These are phyloP conservation scores for Scheffersomyces lignicola DNA, from an alignment of 1,139 yeast genomes.

Conservation along the genomic window DNA sequence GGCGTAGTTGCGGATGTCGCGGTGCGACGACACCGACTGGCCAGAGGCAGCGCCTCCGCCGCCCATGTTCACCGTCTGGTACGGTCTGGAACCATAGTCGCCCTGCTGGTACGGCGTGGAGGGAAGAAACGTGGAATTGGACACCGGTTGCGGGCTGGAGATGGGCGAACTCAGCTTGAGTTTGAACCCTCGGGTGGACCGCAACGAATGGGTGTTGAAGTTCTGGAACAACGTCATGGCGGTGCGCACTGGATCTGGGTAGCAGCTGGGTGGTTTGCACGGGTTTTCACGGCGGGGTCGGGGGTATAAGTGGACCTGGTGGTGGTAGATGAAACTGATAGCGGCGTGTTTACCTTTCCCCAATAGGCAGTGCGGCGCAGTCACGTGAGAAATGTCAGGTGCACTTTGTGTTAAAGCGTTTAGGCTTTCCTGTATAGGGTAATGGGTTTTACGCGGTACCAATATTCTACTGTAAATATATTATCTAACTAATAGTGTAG, in stretches of 20 bases:
- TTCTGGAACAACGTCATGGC: conserved; percentile 56
- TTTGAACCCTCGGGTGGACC: conserved; percentile 56
- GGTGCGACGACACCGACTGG: conserved; percentile 58
- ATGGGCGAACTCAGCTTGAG: conserved; percentile 43
- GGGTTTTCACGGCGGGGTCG: background rate
- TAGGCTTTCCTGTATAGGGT: too few relatives aligned
- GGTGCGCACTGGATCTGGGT: background rate
- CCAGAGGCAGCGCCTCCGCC: conserved; percentile 19
- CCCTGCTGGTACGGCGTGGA: conserved; percentile 22
- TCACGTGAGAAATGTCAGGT: too few relatives aligned
- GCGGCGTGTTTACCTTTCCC: conserved; percentile 1
- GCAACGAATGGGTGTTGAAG: conserved; percentile 55
- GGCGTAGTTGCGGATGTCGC: conserved; percentile 77
- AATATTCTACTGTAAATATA: background rate
- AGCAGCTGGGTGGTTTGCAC: background rate
- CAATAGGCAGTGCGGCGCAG: conserved; percentile 1
- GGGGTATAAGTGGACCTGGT: background rate
- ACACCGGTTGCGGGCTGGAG: conserved; percentile 41
- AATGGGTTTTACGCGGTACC: too few relatives aligned
- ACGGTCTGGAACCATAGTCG: conserved; percentile 21
- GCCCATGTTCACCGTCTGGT: conserved; percentile 25
- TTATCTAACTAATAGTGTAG: background rate
- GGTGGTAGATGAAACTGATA: background rate
- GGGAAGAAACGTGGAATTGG: conserved; percentile 38
- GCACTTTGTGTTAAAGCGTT: too few relatives aligned